These are phyloP conservation scores for Fraxinus greggii DNA, from an alignment of 305 asterid species.

Conservation along the genomic window DNA sequence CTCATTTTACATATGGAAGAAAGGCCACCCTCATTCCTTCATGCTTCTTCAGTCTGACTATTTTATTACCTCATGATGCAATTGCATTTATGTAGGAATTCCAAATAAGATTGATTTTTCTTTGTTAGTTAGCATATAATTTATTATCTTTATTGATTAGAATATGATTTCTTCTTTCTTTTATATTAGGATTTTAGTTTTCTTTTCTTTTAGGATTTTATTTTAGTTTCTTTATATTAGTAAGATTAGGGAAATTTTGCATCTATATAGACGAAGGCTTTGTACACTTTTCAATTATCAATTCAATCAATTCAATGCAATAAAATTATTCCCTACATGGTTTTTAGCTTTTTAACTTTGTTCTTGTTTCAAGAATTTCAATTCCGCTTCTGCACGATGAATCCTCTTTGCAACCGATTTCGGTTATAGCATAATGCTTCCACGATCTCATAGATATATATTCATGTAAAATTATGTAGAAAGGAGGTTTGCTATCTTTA, in stretches of 20 bases:
- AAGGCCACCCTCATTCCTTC: not conserved
- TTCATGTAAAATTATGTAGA: not conserved
- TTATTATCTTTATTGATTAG: not conserved
- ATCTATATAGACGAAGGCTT: not conserved
- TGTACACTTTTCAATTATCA: not conserved
- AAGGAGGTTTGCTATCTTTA: not conserved
- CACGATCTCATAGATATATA: not conserved
- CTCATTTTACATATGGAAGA: constrained; percentile 20
- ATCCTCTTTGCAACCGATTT: constrained; percentile 9
- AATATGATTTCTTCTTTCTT: not conserved
- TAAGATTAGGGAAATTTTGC: not conserved
- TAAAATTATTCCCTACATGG: not conserved
- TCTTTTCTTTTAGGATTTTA: not conserved
- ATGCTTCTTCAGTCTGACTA: constrained; percentile 6
- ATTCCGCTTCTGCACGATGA: not conserved
- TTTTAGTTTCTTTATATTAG: not conserved
- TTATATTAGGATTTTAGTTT: too few species aligned
- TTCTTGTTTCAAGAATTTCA: not conserved
- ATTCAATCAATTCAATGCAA: not conserved
- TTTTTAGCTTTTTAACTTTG: not conserved
- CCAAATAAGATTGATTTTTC: not conserved
- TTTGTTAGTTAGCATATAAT: not conserved
- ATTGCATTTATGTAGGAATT: not conserved
- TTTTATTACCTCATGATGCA: constrained; percentile 8
- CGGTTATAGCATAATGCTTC: not conserved